A percentile compares a stretch with the other conserved stretches of the same genome.
Conservation (phyloP, 2,329 filamentous ascomycete genomes). For the Alternaria triticimaculans region DNA sequence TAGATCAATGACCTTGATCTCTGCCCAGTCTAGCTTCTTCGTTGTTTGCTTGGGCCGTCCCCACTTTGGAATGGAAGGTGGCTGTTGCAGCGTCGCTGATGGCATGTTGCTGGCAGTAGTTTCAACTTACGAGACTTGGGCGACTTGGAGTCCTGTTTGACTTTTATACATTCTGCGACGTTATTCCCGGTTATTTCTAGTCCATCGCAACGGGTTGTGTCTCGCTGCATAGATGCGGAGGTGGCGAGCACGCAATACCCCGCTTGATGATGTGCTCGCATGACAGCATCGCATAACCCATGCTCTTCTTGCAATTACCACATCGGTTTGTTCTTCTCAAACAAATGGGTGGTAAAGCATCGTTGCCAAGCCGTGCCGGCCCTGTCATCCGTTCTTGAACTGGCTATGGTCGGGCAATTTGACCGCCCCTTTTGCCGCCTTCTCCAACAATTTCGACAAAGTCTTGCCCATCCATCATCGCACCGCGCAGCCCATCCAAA, state of each 20-base stretch:
- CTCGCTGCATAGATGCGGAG: background rate
- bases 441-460: background rate
- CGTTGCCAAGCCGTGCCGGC: background rate
- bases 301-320: background rate
- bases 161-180: background rate
- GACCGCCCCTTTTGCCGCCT: background rate
- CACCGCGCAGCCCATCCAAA: background rate
- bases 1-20: constrained; percentile 48
- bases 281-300: background rate
- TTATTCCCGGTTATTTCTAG: background rate
- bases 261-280: constrained; percentile 29
- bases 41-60: constrained; percentile 33
- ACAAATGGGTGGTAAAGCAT: background rate
- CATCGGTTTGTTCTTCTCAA: background rate
- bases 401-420: background rate
- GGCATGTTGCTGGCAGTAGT: constrained; percentile 24
- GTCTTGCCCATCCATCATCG: background rate
- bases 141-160: background rate
- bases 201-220: background rate
- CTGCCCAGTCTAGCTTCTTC: constrained; percentile 34
- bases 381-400: background rate
- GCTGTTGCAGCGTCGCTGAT: constrained; percentile 23
- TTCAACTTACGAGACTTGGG: background rate
- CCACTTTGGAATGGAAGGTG: constrained; percentile 32
- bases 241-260: constrained; percentile 33